A percentile compares a stretch with the other conserved stretches of the same genome.
These are phyloP conservation scores for Chloris gayana DNA, from an alignment of 176 grass and related monocot species.

Conservation along the genomic window DNA sequence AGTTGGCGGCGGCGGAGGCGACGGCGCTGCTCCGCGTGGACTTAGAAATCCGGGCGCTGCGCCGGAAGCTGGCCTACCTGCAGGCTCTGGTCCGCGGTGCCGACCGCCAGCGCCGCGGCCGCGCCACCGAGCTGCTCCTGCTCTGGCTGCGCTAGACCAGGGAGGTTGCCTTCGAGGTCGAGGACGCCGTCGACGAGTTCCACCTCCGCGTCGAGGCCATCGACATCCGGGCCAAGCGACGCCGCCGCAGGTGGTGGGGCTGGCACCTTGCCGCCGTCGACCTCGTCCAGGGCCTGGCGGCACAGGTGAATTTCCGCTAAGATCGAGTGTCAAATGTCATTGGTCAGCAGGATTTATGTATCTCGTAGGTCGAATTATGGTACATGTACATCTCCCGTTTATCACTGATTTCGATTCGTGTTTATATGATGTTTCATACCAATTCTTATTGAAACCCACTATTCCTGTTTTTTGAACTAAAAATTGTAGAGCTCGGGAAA, in stretches of 20 bases:
- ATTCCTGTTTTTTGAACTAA: neutral
- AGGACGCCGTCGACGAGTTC: conserved; percentile 59
- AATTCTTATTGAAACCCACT: neutral
- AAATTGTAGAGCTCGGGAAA: neutral
- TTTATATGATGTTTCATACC: neutral
- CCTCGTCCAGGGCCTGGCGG: conserved; percentile 24
- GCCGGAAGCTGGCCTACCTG: conserved; percentile 49
- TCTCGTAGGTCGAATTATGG: neutral
- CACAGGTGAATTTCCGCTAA: conserved; percentile 15
- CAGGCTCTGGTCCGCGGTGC: conserved; percentile 51
- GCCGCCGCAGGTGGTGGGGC: conserved; percentile 32
- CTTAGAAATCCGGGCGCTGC: conserved; percentile 39
- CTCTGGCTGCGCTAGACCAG: conserved; percentile 52
- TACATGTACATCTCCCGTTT: too few relatives aligned
- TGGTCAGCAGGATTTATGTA: neutral
- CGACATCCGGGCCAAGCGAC: conserved; percentile 27
- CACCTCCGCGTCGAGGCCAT: conserved; percentile 46
- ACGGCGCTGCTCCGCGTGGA: conserved; percentile 48
- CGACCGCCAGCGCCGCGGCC: conserved; percentile 47
- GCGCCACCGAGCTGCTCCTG: conserved; percentile 49
- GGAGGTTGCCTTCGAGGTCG: conserved; percentile 56
- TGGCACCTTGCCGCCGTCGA: conserved; percentile 39
- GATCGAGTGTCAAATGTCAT: neutral
- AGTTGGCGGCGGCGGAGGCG: conserved; percentile 45
- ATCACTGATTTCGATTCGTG: neutral